A percentile compares a stretch with the other conserved stretches of the same genome.
These are phyloP conservation scores for Phytophthora ohioensis DNA, from an alignment of 352 stramenopile species.

Conservation along the genomic window DNA sequence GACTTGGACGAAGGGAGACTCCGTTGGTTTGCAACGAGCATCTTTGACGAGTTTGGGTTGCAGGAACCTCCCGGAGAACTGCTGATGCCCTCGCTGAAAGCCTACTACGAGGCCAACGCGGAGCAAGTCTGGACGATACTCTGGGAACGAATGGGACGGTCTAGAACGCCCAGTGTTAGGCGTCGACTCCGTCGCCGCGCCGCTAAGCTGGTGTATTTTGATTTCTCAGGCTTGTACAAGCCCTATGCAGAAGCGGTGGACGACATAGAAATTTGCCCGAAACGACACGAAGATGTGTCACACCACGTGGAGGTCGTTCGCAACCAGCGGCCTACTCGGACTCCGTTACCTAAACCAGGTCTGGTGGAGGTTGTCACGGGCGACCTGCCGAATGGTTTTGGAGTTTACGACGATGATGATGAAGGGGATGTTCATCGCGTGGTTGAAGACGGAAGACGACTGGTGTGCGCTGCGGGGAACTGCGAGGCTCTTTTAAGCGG, in stretches of 20 bases:
- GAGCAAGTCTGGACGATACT: not conserved
- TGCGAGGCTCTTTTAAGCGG: slow-evolving; percentile 1
- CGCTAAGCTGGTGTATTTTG: not conserved
- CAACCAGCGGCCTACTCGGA: too few relatives aligned
- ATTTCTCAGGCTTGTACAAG: not conserved
- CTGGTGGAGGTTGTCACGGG: not conserved
- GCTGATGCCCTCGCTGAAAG: not conserved
- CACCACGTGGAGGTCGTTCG: not conserved
- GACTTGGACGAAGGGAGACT: not conserved
- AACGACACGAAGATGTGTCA: not conserved
- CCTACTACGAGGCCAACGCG: not conserved
- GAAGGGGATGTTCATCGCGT: not conserved
- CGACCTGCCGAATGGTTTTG: not conserved
- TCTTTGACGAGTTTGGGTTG: not conserved
- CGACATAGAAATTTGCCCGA: not conserved
- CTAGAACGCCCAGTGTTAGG: not conserved
- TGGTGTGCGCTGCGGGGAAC: not conserved
- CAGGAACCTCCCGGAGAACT: too few relatives aligned
- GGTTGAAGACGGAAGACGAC: not conserved
- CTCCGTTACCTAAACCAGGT: not conserved
- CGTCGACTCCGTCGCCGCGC: not conserved
- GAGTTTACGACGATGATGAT: not conserved
- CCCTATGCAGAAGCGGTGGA: not conserved
- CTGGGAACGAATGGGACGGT: not conserved
- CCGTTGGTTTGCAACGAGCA: not conserved